Base-by-base conservation (phyloP, 805 yeast genomes). In the Naumovozyma baii region DNA sequence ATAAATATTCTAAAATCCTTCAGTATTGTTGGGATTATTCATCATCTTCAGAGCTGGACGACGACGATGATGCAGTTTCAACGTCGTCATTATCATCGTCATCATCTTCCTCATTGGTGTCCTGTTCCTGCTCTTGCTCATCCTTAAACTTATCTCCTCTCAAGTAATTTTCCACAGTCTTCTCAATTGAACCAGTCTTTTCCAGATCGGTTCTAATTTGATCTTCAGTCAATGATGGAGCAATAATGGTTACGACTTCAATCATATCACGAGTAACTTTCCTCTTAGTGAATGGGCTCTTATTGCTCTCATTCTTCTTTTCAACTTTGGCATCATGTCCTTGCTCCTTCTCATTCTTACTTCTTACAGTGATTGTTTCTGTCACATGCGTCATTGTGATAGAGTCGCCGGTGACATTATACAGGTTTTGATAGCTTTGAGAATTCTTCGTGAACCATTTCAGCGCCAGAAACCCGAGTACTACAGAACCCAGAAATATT, bases 181-280 rank as follows among this genome's bases (percentile, higher is more conserved):
- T 72, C 57, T 85, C 88, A 1, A 88, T 88, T 5, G 83, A 78
- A 0, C 94, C 94, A 0, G 92, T 76, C 43, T 75, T 68, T 52
- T 79, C 77, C 45, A 92, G 70, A 56, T 83, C 94, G 45, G 69
- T 68, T 44, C 78, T 68, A 44, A 92, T 85, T 55, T 83, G 94
- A 5, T 73, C 83, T 3, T 63, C 70, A 1, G 83, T 68, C 25
- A 84, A 63, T 16, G 68, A 67, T 3, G 96, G 96, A 0, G 87
- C 95, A 40, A 90, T 68, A 32, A 86, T 77, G 49, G 78, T 83
- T 2, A 90, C 96, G 0, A 83, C 79, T 46, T 82, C 92, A 33
- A 90, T 69, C 97, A 90, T 90, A 41, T 73, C 74, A 4, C 66
- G 67, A 3, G 80, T 77, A 17, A 81, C 78, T 12, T 58, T 64